Conservation (phyloP, 805 yeast species). For the Saccharomyces paradoxus region DNA sequence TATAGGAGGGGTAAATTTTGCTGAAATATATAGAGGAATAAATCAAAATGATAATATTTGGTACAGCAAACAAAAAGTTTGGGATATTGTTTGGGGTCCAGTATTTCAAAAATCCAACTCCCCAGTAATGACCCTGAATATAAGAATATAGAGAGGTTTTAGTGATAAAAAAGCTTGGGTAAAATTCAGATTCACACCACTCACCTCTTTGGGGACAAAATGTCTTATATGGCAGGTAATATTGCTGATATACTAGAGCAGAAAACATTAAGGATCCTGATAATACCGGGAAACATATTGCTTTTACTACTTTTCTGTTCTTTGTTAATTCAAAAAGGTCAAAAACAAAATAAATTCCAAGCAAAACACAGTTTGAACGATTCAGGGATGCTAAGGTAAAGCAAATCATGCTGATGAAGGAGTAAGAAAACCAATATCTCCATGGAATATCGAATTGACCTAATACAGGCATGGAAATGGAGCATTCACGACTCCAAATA, state of each 20-base stretch:
- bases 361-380: slow-evolving; percentile 67
- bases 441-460: slow-evolving; percentile 8
- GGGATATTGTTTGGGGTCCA: slow-evolving; percentile 81
- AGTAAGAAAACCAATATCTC: slow-evolving; percentile 14
- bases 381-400: slow-evolving; percentile 53
- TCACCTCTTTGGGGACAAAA: slow-evolving; percentile 68
- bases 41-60: slow-evolving; percentile 45
- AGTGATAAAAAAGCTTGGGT: slow-evolving; percentile 10
- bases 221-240: slow-evolving; percentile 43
- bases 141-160: slow-evolving; percentile 46
- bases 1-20: slow-evolving; percentile 30
- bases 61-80: slow-evolving; percentile 68
- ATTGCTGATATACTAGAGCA: slow-evolving; percentile 37
- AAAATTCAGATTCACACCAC: slow-evolving; percentile 58
- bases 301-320: slow-evolving; percentile 11
- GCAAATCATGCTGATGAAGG: slow-evolving; percentile 25
- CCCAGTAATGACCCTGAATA: slow-evolving; percentile 81
- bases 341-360: slow-evolving; percentile 58
- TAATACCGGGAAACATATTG: slow-evolving; percentile 31
- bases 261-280: slow-evolving; percentile 51
- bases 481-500: slow-evolving; percentile 40
- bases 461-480: slow-evolving; percentile 12
- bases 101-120: slow-evolving; percentile 68
- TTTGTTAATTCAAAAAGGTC: slow-evolving; percentile 38
- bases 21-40: slow-evolving; percentile 35